Percentiles rank a stretch among this genome's conserved stretches.
These are phyloP conservation scores for Boletus fagicola DNA, from an alignment of 768 basidiomycete species.

Conservation along the genomic window DNA sequence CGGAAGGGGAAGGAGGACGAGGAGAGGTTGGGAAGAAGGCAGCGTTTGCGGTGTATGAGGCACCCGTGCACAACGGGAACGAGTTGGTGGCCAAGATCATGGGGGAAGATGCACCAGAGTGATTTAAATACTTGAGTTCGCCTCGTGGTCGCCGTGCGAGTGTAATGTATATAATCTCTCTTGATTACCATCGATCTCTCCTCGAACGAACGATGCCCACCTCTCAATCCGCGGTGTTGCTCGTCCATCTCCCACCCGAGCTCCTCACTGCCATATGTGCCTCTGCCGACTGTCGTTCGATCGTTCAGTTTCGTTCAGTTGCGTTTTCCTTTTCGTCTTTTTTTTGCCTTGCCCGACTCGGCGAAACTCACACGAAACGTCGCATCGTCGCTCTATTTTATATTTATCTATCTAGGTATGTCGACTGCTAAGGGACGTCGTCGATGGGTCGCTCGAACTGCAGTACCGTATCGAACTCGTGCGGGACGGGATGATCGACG, in stretches of 20 bases:
- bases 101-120: conserved; percentile 39
- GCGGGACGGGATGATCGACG: conserved; percentile 37
- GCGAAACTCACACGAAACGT: not conserved
- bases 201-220: not conserved
- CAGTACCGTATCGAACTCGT: conserved; percentile 41
- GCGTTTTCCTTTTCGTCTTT: not conserved
- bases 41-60: conserved; percentile 78
- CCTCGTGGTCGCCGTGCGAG: not conserved
- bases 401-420: conserved; percentile 22
- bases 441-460: conserved; percentile 33
- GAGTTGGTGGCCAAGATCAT: conserved; percentile 70
- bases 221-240: not conserved
- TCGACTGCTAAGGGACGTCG: conserved; percentile 12
- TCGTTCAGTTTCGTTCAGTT: conserved; percentile 15
- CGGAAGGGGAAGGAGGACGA: not conserved
- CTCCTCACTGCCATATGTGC: conserved; percentile 13
- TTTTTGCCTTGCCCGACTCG: not conserved
- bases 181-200: not conserved
- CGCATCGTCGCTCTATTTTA: not conserved
- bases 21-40: conserved; percentile 37
- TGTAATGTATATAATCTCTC: not conserved
- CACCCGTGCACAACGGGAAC: conserved; percentile 58
- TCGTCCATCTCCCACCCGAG: conserved; percentile 19
- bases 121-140: not conserved
- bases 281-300: conserved; percentile 8